These are phyloP conservation scores for Trametes maxima DNA, from an alignment of 768 basidiomycete genomes.

Conservation along the genomic window DNA sequence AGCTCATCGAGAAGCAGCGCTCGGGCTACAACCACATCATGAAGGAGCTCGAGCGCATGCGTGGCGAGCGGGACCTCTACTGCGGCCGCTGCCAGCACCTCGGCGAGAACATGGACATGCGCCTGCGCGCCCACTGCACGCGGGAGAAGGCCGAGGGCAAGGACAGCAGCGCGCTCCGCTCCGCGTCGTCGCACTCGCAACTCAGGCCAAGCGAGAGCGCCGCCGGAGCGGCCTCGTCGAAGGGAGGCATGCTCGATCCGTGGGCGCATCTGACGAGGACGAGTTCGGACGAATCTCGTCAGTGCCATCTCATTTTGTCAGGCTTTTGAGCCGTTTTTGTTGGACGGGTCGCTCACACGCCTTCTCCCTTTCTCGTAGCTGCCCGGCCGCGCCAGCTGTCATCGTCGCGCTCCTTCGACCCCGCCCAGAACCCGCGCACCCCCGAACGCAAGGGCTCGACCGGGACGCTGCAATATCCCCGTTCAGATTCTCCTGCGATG, in stretches of 20 bases:
- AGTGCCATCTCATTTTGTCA: conserved; percentile 11
- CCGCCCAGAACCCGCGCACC: conserved; percentile 15
- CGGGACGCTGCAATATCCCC: conserved; percentile 12
- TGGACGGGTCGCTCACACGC: background rate
- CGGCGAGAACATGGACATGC: conserved; percentile 50
- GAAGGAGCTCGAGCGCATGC: conserved; percentile 84
- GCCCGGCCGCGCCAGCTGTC: conserved; percentile 17
- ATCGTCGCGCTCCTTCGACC: conserved; percentile 19
- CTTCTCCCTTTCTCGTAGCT: conserved; percentile 2
- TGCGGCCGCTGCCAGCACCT: conserved; percentile 38
- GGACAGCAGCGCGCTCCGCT: conserved; percentile 31
- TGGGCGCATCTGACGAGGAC: conserved; percentile 28
- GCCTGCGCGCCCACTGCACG: conserved; percentile 33
- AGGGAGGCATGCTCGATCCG: conserved; percentile 30
- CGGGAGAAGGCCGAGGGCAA: conserved; percentile 34
- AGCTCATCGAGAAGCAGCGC: conserved; percentile 91
- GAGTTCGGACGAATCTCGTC: conserved; percentile 40
- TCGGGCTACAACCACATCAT: conserved; percentile 76
- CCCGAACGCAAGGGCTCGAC: conserved; percentile 30
- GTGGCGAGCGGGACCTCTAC: conserved; percentile 75
- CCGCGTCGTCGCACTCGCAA: conserved; percentile 35
- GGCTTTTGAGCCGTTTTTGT: background rate
- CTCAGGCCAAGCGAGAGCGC: conserved; percentile 31
- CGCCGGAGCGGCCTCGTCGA: conserved; percentile 14
- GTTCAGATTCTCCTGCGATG: conserved; percentile 12